Evolutionary conservation across 1,284 basidiomycete species (phyloP).

Genomic region (Sparassis latifolia): DNA sequence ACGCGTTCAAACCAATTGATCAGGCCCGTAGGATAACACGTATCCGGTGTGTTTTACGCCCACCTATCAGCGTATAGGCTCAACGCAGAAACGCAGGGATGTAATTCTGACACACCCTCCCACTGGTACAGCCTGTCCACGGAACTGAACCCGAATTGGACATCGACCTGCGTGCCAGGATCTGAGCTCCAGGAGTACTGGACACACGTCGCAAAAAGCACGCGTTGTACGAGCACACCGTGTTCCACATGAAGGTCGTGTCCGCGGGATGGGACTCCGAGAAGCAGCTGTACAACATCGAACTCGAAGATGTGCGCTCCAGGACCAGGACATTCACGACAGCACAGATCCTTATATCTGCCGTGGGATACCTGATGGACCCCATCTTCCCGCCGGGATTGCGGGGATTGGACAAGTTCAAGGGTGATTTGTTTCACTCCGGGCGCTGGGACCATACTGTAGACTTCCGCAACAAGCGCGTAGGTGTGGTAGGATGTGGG

Average conservation of each 20-base stretch:
- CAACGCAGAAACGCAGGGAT: conserved; percentile 3
- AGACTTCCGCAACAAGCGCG: conserved; percentile 25
- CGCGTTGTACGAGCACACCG: conserved; percentile 12
- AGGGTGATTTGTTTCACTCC: conserved; percentile 33
- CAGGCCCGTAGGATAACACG: conserved; percentile 16
- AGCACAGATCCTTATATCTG: conserved; percentile 34
- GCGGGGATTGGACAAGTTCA: conserved; percentile 35
- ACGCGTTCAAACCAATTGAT: not conserved
- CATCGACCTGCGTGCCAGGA: conserved; percentile 15
- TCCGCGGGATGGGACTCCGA: conserved; percentile 34
- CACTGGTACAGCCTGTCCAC: conserved; percentile 26
- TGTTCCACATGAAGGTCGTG: conserved; percentile 28
- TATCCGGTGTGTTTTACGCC: conserved; percentile 14
- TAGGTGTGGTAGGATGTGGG: conserved; percentile 31
- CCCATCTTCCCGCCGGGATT: conserved; percentile 31
- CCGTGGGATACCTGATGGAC: conserved; percentile 32
- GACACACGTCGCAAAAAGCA: conserved; percentile 20
- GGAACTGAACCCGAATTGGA: conserved; percentile 26
- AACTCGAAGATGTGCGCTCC: conserved; percentile 22
- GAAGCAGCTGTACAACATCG: conserved; percentile 27
- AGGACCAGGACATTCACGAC: conserved; percentile 12
- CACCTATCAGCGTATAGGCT: not conserved
- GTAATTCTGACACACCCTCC: conserved; percentile 17
- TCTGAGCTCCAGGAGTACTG: conserved; percentile 27
- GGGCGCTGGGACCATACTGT: conserved; percentile 30